Evolutionary conservation across 257 asterid genomes (phyloP), one percentile per base, ranked within the genome.

Genomic region (Cruciata laevipes): DNA sequence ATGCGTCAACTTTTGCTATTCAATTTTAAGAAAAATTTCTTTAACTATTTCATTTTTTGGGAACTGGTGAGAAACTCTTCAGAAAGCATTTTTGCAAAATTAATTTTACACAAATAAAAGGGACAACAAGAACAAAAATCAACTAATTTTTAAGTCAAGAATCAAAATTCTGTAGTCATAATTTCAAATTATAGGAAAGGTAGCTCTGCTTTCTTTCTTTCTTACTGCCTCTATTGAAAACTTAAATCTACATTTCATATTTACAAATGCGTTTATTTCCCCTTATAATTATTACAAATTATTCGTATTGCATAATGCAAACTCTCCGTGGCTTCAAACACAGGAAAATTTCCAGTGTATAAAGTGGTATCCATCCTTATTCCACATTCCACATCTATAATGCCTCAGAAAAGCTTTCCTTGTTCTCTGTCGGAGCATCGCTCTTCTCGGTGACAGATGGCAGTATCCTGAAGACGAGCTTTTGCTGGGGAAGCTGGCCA

Each of bases 401-500:
- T 55, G 83, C 71, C 33, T 63, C 78, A 3, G 92, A 75, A 57
- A 82, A 66, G 11, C 83, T 81, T 79, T 82, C 86, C 61, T 71
- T 72, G 79, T 64, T 77, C 69, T 78, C 88, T 6, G 91, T 71
- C n/a, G 89, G 73, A 8, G 68, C 55, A 47, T 47, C 55, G 6
- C 55, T 47, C 6, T 47, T 3, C 14, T 79, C 85, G 0, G 83
- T 51, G 57, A 57, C 83, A 11, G 89, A 74, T 21, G 70, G 83
- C 57, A 61, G 37, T 79, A 73, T 82, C 66, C 72, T 80, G 62
- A 89, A 89, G 35, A 80, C 83, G 23, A 92, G 89, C 81, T 87
- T 92, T 79, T 83, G 89, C 82, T 86, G 97, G 16, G 98, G 98
- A 63, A 82, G 78, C 74, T 89, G 97, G 5, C 97, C 97, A 35